These are phyloP conservation scores for Lentinula guzmanii DNA, from an alignment of 768 basidiomycete genomes.

Conservation along the genomic window DNA sequence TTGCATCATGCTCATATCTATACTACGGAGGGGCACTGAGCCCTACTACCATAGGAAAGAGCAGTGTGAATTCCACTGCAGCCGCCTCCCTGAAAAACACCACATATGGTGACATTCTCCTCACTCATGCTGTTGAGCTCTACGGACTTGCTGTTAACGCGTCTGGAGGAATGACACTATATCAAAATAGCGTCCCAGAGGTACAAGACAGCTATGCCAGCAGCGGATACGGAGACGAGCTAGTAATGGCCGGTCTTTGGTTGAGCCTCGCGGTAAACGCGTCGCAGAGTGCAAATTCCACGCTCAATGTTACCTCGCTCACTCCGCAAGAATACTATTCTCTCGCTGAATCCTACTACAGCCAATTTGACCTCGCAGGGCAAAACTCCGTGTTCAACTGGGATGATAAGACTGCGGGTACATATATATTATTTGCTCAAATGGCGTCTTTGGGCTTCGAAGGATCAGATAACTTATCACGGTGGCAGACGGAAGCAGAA, in stretches of 20 bases:
- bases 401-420: slow-evolving; percentile 78
- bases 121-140: slow-evolving; percentile 68
- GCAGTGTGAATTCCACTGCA: slow-evolving; percentile 33
- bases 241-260: slow-evolving; percentile 70
- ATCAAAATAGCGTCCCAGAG: slow-evolving; percentile 66
- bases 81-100: slow-evolving; percentile 67
- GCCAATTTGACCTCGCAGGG: slow-evolving; percentile 45
- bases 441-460: slow-evolving; percentile 51
- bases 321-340: slow-evolving; percentile 35
- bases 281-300: slow-evolving; percentile 21
- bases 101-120: slow-evolving; percentile 63
- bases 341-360: slow-evolving; percentile 60
- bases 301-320: slow-evolving; percentile 11
- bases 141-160: slow-evolving; percentile 74
- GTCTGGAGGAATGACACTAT: slow-evolving; percentile 50
- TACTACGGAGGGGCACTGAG: slow-evolving; percentile 61
- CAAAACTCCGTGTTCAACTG: slow-evolving; percentile 74
- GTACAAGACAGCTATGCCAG: slow-evolving; percentile 64
- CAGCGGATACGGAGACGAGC: slow-evolving; percentile 66
- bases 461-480: slow-evolving; percentile 49
- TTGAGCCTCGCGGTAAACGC: slow-evolving; percentile 63
- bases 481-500: slow-evolving; percentile 71
- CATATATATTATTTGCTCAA: slow-evolving; percentile 73
- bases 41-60: slow-evolving; percentile 15
- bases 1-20: slow-evolving; percentile 79